phyloP scores from a whole-genome alignment of 2,329 filamentous ascomycete species.

The Pseudopithomyces chartarum region DNA sequence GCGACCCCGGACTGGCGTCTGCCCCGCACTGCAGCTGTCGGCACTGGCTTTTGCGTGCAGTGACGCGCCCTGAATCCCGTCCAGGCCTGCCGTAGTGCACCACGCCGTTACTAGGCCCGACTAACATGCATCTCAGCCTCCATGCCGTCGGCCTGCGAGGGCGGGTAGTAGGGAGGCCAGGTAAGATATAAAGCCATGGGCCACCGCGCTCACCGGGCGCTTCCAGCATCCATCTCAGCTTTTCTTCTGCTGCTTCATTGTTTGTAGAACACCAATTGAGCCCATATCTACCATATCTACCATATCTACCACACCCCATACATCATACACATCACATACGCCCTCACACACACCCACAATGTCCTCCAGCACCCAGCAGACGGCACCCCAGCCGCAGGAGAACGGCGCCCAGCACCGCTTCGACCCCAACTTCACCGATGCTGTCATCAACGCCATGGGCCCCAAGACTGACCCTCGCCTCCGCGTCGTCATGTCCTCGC shows the following conservation, averaged over 20 bases:
- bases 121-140: not conserved
- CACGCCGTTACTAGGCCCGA: not conserved
- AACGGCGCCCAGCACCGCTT: conserved; percentile 52
- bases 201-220: not conserved
- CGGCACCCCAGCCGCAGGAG: conserved; percentile 26
- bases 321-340: too few species aligned
- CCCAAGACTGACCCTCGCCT: conserved; percentile 69
- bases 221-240: not conserved
- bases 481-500: conserved; percentile 64
- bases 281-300: not conserved
- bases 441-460: conserved; percentile 70
- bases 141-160: not conserved
- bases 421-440: conserved; percentile 77
- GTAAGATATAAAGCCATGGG: not conserved
- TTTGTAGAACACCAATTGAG: not conserved
- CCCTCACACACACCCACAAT: conserved; percentile 16
- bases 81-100: not conserved
- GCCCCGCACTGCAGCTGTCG: conserved; percentile 12
- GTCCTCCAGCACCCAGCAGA: conserved; percentile 20
- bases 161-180: not conserved
- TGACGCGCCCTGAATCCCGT: conserved; percentile 1
- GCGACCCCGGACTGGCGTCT: not conserved
- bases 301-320: not conserved
- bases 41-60: conserved; percentile 6
- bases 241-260: not conserved